Evolutionary conservation across 164 flowering plant species (phyloP).

Genomic region (Paratinospora sagittata): DNA sequence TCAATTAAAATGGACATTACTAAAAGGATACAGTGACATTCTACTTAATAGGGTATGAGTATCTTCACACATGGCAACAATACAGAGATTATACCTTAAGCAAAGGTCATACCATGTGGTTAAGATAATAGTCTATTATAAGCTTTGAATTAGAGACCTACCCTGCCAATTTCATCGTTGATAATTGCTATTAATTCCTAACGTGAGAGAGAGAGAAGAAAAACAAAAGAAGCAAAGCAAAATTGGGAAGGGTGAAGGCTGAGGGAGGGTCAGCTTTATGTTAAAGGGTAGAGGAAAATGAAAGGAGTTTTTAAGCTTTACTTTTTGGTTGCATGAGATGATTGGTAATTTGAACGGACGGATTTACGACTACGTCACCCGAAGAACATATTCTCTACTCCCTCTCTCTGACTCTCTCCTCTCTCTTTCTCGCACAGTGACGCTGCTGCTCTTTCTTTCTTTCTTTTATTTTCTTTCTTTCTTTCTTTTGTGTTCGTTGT

Average conservation of each 20-base stretch:
- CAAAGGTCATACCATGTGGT: too few species aligned
- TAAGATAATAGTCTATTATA: too few species aligned
- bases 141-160: too few species aligned
- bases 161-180: too few species aligned
- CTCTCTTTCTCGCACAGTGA: too few species aligned
- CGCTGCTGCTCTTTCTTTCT: too few species aligned
- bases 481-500: neutral
- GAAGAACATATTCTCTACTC: conserved; percentile 14
- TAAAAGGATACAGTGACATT: too few species aligned
- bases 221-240: neutral
- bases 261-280: conserved; percentile 6
- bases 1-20: too few species aligned
- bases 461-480: neutral
- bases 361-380: neutral
- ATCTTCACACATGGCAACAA: too few species aligned
- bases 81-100: too few species aligned
- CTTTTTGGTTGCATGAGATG: conserved; percentile 5
- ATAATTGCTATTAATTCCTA: too few species aligned
- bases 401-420: neutral
- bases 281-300: neutral
- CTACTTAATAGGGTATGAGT: too few species aligned
- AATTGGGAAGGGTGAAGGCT: neutral
- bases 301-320: neutral
- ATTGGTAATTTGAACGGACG: conserved; percentile 9
- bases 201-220: neutral